phyloP scores from a whole-genome alignment of 2,329 filamentous ascomycete species.

The Geosmithia putterillii region DNA sequence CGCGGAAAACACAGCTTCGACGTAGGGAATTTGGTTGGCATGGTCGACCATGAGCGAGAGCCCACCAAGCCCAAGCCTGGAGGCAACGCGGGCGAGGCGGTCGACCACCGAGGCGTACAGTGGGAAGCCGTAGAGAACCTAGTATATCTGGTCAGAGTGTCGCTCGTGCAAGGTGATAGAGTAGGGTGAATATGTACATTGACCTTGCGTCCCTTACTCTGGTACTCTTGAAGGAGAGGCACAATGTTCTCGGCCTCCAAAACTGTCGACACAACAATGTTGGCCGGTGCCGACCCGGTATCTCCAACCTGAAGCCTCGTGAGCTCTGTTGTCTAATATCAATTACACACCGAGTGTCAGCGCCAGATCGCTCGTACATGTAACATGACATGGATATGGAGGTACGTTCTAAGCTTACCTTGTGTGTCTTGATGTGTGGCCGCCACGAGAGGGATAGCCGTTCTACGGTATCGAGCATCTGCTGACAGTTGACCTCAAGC shows the following conservation, averaged over 20 bases:
- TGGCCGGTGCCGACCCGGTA: conserved; percentile 16
- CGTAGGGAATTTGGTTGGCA: conserved; percentile 37
- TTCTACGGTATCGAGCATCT: conserved; percentile 53
- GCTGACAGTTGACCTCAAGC: conserved; percentile 50
- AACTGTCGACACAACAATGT: conserved; percentile 59
- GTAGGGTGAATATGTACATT: conserved; percentile 32
- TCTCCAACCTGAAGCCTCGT: conserved; percentile 23
- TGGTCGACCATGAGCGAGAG: conserved; percentile 60
- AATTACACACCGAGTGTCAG: no score
- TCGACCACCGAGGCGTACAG: conserved; percentile 46
- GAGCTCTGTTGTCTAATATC: conserved; percentile 47
- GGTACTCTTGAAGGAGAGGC: conserved; percentile 45
- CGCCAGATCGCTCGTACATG: no score
- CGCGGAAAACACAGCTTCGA: conserved; percentile 24
- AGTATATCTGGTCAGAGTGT: background rate
- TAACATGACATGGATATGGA: conserved; percentile 3
- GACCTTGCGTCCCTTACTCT: conserved; percentile 34
- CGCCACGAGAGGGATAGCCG: conserved; percentile 52
- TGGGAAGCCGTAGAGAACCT: conserved; percentile 61
- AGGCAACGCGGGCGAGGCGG: conserved; percentile 43
- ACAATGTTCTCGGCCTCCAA: conserved; percentile 55
- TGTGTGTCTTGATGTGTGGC: conserved; percentile 71
- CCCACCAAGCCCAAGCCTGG: conserved; percentile 36
- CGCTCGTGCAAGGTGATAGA: background rate
- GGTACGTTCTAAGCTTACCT: conserved; percentile 34